Conservation (phyloP, 2,329 filamentous ascomycete genomes). For the Ophiocordyceps camponoti-leonardi region DNA sequence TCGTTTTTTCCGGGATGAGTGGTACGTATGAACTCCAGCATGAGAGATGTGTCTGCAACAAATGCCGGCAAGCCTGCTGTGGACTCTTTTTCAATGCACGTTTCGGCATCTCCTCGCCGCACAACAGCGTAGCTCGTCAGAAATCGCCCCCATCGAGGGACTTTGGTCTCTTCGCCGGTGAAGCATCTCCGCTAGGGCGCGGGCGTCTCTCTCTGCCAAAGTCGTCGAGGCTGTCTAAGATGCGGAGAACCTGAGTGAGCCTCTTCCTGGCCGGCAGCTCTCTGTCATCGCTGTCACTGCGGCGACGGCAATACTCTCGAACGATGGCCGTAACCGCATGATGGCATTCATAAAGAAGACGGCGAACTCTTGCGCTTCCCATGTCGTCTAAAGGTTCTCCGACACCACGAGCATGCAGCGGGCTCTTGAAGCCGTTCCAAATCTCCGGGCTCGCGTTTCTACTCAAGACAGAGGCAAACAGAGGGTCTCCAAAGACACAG, state of each 20-base stretch:
- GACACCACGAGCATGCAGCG: constrained; percentile 3
- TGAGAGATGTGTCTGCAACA: not conserved
- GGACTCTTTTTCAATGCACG: not conserved
- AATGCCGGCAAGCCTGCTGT: not conserved
- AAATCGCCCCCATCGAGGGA: constrained; percentile 5
- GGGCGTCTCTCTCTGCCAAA: constrained; percentile 11
- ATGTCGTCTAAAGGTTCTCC: constrained; percentile 22
- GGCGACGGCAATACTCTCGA: constrained; percentile 35
- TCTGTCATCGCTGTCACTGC: constrained; percentile 25
- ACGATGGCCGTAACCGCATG: constrained; percentile 35
- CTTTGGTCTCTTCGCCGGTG: constrained; percentile 26
- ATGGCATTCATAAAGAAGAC: constrained; percentile 41
- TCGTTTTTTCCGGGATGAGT: not conserved
- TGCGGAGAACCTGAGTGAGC: constrained; percentile 27
- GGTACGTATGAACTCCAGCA: not conserved
- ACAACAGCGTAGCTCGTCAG: not conserved
- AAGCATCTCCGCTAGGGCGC: constrained; percentile 21
- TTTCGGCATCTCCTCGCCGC: not conserved
- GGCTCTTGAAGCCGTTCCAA: constrained; percentile 25
- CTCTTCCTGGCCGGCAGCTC: constrained; percentile 36
- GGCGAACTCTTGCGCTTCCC: constrained; percentile 24
- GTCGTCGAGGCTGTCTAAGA: constrained; percentile 24
- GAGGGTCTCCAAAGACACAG: constrained; percentile 41
- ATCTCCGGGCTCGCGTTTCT: constrained; percentile 25
- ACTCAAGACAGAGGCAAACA: constrained; percentile 33